A percentile compares a stretch with the other conserved stretches of the same genome.
These are phyloP conservation scores for Lactarius psammicola DNA, from an alignment of 768 basidiomycete species.

Conservation along the genomic window DNA sequence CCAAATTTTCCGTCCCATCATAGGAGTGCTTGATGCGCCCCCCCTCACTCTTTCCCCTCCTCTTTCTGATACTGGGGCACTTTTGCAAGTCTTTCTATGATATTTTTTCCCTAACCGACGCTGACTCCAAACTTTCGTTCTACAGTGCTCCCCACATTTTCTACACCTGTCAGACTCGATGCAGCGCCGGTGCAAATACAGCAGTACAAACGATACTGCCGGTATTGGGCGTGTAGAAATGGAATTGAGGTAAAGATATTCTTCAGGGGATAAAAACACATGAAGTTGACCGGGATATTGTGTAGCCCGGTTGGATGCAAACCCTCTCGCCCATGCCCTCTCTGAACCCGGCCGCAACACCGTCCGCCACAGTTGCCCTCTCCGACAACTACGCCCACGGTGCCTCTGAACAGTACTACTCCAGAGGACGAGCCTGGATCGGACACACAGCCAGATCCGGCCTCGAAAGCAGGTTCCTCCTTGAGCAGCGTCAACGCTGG, in stretches of 20 bases:
- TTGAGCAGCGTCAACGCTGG: conserved; percentile 12
- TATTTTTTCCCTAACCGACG: neutral
- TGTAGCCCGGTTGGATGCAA: neutral
- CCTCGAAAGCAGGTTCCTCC: neutral
- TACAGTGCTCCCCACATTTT: conserved; percentile 6
- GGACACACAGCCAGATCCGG: neutral
- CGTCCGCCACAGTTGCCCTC: neutral
- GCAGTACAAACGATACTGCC: neutral
- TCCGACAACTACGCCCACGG: neutral
- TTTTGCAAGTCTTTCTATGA: conserved; percentile 12
- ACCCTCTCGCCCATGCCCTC: neutral
- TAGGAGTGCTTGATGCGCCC: conserved; percentile 6
- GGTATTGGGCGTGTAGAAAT: neutral
- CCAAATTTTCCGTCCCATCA: neutral
- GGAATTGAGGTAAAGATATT: neutral
- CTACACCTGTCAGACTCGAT: neutral
- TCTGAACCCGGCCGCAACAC: neutral
- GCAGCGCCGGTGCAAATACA: neutral
- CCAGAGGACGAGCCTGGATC: neutral
- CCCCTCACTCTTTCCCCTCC: neutral
- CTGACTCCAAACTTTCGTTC: neutral
- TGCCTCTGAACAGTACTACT: neutral
- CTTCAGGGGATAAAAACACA: neutral
- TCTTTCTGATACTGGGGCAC: neutral
- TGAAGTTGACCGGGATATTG: neutral